Evolutionary conservation across 495 filamentous ascomycete genomes (phyloP).

Genomic region (Pseudotulostoma volvatum): DNA sequence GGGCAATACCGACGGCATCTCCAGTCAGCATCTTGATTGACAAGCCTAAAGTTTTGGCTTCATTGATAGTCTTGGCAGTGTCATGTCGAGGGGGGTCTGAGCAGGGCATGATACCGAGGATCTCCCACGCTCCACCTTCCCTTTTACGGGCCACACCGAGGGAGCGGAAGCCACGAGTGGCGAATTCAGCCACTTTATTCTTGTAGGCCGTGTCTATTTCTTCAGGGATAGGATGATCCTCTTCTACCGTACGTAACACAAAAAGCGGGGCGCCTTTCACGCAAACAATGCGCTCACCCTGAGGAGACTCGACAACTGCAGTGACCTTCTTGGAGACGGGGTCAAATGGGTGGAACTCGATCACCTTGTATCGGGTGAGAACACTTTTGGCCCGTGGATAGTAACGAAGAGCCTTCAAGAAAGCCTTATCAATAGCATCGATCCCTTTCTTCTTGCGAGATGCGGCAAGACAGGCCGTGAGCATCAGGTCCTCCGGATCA

Average conservation of each 20-base stretch:
- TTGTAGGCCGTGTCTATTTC: slow-evolving; percentile 66
- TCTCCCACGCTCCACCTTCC: slow-evolving; percentile 62
- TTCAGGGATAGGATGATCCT: slow-evolving; percentile 59
- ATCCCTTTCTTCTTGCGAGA: slow-evolving; percentile 90
- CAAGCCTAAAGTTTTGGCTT: slow-evolving; percentile 74
- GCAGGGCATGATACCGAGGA: slow-evolving; percentile 89
- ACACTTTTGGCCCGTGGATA: slow-evolving; percentile 65
- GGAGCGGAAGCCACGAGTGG: slow-evolving; percentile 79
- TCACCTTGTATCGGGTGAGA: slow-evolving; percentile 57
- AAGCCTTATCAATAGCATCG: slow-evolving; percentile 89
- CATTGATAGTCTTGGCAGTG: slow-evolving; percentile 75
- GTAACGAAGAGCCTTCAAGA: slow-evolving; percentile 63
- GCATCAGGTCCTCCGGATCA: slow-evolving; percentile 69
- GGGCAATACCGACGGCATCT: slow-evolving; percentile 84
- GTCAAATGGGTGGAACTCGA: slow-evolving; percentile 80
- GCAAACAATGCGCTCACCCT: slow-evolving; percentile 68
- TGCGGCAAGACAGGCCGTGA: slow-evolving; percentile 79
- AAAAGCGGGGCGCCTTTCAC: slow-evolving; percentile 84
- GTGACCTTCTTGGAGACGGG: slow-evolving; percentile 88
- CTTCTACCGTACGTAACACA: slow-evolving; percentile 67
- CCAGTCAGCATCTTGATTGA: slow-evolving; percentile 95
- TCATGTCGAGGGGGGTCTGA: slow-evolving; percentile 83
- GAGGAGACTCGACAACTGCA: slow-evolving; percentile 63
- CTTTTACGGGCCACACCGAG: slow-evolving; percentile 82
- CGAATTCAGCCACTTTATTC: slow-evolving; percentile 81